Evolutionary conservation across 176 grass and related monocot genomes (phyloP), one percentile per base, ranked within the genome.

Genomic region (Poa pratensis): DNA sequence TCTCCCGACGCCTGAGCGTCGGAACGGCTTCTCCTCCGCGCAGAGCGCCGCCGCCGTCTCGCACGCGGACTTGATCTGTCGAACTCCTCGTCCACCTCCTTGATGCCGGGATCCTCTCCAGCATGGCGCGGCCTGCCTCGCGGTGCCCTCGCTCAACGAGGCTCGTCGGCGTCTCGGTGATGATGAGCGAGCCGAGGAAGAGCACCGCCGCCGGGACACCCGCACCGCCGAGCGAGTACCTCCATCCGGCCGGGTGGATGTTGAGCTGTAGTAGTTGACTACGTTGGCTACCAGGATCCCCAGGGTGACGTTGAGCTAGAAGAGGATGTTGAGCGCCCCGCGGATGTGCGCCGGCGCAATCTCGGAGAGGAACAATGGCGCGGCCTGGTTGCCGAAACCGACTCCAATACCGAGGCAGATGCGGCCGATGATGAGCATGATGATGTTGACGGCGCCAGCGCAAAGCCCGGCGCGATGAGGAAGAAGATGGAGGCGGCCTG

Each of bases 111-210:
- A 60, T 60, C 22, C 57, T 60, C 22, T 60, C n/a, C n/a, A 60
- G 57, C n/a, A 60, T 60, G 57, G 57, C 9, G n/a, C 22, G 57
- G n/a, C 57, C 57, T 22, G n/a, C 57, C 22, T 60, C 57, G 57
- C 57, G n/a, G 57, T 60, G 57, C 57, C 57, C 57, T n/a, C 57
- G 57, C 57, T 60, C 57, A 3, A 60, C 10, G 9, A 60, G 57
- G 22, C 57, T 60, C 10, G 57, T 60, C n/a, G 57, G 57, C n/a
- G 57, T 60, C 57, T 60, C 57, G n/a, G 57, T 60, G 57, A 60
- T 60, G 57, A 60, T 60, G 57, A 60, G 57, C 1, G 57, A 60
- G 9, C 57, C 57, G 3, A 60, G n/a, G 57, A 60, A 60, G 57
- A 60, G 57, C 9, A 24, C 57, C 3, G 57, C 57, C 57, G 57